Percentiles rank a stretch among this genome's conserved stretches.
phyloP scores from a whole-genome alignment of 106 monocot species.

The Acorus calamus region DNA sequence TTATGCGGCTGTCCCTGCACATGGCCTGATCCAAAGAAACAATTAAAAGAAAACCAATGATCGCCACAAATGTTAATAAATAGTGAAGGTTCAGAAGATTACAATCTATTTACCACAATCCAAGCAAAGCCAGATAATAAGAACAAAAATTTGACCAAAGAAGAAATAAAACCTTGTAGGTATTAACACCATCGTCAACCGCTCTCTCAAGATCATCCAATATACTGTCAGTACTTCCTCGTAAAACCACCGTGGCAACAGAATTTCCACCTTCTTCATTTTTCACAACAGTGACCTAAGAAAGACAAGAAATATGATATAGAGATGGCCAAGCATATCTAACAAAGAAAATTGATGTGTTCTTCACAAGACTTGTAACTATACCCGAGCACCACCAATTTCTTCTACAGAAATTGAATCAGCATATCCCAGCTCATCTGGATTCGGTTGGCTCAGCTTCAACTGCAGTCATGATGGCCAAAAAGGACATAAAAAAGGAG shows the following conservation, averaged over 20 bases:
- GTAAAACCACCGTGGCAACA: slow-evolving; percentile 75
- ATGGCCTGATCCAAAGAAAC: slow-evolving; percentile 52
- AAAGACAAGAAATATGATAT: not conserved
- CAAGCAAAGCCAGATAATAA: not conserved
- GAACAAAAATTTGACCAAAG: slow-evolving; percentile 1
- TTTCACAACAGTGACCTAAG: slow-evolving; percentile 84
- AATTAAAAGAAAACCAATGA: not conserved
- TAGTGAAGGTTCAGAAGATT: slow-evolving; percentile 1
- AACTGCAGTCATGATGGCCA: slow-evolving; percentile 34
- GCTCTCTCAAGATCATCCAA: slow-evolving; percentile 98
- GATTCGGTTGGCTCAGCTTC: slow-evolving; percentile 85
- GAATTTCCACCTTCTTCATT: slow-evolving; percentile 97
- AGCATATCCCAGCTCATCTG: slow-evolving; percentile 88
- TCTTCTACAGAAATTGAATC: slow-evolving; percentile 90
- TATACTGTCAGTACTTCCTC: slow-evolving; percentile 96
- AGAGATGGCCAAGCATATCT: not conserved
- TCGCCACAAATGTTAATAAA: not conserved
- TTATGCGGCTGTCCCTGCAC: slow-evolving; percentile 85
- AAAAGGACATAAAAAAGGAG: not conserved
- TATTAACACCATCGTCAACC: slow-evolving; percentile 98
- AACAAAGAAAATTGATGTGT: too few species aligned
- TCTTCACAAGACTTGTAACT: not conserved
- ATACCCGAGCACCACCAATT: slow-evolving; percentile 84
- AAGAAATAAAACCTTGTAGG: slow-evolving; percentile 64
- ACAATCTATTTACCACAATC: not conserved